Base-by-base conservation (phyloP, 2,329 filamentous ascomycete species). In the Alternaria metachromatica region DNA sequence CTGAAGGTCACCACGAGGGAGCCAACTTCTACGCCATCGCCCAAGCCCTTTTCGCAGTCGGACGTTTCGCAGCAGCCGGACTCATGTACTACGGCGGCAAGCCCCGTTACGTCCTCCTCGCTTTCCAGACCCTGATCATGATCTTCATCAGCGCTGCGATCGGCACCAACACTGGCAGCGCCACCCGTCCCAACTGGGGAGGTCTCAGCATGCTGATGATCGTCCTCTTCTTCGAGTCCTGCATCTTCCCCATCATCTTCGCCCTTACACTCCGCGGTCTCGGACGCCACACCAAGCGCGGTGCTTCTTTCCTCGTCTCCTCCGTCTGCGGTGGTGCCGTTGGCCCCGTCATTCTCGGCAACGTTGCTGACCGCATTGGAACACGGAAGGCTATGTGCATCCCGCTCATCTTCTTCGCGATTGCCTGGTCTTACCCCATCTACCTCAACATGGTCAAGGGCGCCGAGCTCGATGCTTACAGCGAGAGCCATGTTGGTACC, bases 211-310 rank as follows among this genome's bases (percentile, higher is more conserved):
- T 80, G 71, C 68, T 80, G 15, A 80, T 79, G 73, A 66, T 80
- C 20, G 77, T 79, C 2, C 71, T 80, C 21, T 80, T 80, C 72
- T 80, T 80, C 68, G 78, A 80, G 57, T 76, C 70, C 23, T 79
- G 76, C 63, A 77, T 80, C 60, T 80, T 81, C 72, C 77, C 79
- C 4, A 78, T 78, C 60, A 80, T 80, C 66, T 79, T 80, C 64
- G 77, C 79, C 1, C 69, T 79, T 4, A 74, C 75, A 2, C 73
- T 80, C 12, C 76, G 79, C 46, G 79, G 79, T 20, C 74, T 81
- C 6, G 79, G 79, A 55, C 72, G 78, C 20, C 78, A 80, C 68
- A 81, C 78, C 62, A 81, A 80, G 73, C 78, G 78, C 45, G 79
- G 78, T 30, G 77, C 77, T 20, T 79, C 76, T 2, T 79, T 76